These are phyloP conservation scores for Entoloma clypeatum DNA, from an alignment of 1,284 basidiomycete species.

Conservation along the genomic window DNA sequence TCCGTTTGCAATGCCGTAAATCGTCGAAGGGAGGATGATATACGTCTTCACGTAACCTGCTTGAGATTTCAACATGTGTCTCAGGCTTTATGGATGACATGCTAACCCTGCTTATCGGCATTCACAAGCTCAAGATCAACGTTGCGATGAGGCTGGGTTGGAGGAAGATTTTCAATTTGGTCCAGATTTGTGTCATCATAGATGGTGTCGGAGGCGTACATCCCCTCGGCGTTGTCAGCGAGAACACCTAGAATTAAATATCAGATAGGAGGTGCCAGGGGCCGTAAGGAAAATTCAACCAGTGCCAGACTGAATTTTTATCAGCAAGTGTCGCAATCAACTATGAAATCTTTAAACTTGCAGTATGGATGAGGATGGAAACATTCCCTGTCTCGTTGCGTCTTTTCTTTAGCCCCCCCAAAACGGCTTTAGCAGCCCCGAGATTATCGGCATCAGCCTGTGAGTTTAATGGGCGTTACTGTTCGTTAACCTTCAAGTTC, in stretches of 20 bases:
- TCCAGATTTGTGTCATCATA: conserved; percentile 44
- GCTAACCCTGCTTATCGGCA: conserved; percentile 38
- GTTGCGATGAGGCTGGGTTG: conserved; percentile 40
- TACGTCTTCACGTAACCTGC: conserved; percentile 39
- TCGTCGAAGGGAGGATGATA: conserved; percentile 38
- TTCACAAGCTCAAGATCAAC: conserved; percentile 45
- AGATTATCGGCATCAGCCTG: conserved; percentile 40
- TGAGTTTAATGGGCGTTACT: no score
- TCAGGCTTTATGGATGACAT: not conserved
- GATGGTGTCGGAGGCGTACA: conserved; percentile 35
- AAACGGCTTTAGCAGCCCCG: conserved; percentile 32
- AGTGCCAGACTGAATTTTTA: conserved; percentile 9
- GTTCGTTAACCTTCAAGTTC: not conserved
- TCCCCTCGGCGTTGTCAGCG: conserved; percentile 38
- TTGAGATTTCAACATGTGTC: not conserved
- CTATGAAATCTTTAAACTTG: no score
- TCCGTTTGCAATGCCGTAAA: conserved; percentile 36
- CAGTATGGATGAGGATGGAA: conserved; percentile 42
- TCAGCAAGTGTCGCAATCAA: no score
- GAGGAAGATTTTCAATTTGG: conserved; percentile 41
- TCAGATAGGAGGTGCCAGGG: not conserved
- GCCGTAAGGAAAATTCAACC: not conserved
- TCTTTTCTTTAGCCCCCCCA: conserved; percentile 36
- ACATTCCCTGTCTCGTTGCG: conserved; percentile 31
- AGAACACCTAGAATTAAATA: conserved; percentile 36